Evolutionary conservation across 257 asterid genomes (phyloP), one percentile per base, ranked within the genome.

Genomic region (Voacanga thouarsii): DNA sequence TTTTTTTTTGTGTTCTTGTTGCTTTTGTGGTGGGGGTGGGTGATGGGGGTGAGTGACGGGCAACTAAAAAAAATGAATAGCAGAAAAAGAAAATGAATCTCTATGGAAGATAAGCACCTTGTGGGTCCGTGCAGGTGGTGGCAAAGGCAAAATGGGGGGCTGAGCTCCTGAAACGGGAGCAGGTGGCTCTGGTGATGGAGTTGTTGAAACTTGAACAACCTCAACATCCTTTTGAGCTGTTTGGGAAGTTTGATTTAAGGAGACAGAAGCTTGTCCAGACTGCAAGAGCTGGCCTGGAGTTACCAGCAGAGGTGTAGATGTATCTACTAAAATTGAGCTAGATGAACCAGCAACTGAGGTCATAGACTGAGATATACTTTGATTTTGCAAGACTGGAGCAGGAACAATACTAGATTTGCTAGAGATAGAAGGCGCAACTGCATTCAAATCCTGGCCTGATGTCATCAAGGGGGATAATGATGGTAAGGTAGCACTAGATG

Each of bases 251-350:
- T 90, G 94, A 78, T 81, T 74, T 37, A 88, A 78, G 45, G 92
- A 79, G 80, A 82, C 86, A 30, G 87, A 75, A 80, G 89, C 39
- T 80, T 91, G 86, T 28, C 88, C 96, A 72, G 89, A 84, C 59
- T 89, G 96, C 83, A 93, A 78, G 68, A 91, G 91, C 83, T 95
- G 98, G 51, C 97, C 97, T 23, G 99, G 99, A 44, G 98, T 95
- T 78, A 93, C 71, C 16, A 96, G 90, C 12, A 88, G 83, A 76
- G 89, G 99, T 49, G 86, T 80, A 26, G 85, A 83, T 8, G 89
- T 82, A 71, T 96, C 99, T 69, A 77, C 75, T 71, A 57, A 84
- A 80, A 73, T 77, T 16, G 90, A 61, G 80, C 82, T 84, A 77
- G 92, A 83, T 66, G 92, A 39, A 71, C 86, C 91, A 37, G 84